These are phyloP conservation scores for Linnemannia hyalina DNA, from an alignment of 192 early-diverging fungal species.

Conservation along the genomic window DNA sequence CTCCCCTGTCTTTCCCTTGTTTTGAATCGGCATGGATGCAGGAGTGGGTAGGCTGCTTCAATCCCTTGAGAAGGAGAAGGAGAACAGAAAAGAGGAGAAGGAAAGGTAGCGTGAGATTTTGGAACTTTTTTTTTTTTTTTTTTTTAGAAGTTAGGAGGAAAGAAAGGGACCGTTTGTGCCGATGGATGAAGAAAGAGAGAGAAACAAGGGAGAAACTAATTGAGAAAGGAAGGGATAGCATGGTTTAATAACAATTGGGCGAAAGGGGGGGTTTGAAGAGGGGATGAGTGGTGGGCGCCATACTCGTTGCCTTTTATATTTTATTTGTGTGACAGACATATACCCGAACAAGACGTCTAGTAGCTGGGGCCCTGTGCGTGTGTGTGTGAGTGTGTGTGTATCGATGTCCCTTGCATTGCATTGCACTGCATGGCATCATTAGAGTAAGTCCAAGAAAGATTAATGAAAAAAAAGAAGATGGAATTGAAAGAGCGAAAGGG, in stretches of 20 bases:
- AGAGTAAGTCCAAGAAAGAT: background rate
- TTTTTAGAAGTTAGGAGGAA: background rate
- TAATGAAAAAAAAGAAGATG: background rate
- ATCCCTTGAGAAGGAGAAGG: background rate
- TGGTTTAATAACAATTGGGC: background rate
- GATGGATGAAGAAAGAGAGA: background rate
- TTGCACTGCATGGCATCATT: background rate
- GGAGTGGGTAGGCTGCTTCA: background rate
- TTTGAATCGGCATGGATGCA: conserved; percentile 3
- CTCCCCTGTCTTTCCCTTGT: background rate
- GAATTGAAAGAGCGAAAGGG: background rate
- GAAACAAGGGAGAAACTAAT: background rate
- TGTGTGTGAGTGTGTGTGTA: no score
- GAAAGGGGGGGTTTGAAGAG: background rate
- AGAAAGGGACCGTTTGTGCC: background rate
- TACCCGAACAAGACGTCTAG: background rate
- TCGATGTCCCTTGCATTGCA: background rate
- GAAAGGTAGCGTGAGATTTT: background rate
- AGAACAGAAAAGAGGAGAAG: background rate
- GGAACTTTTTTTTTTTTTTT: background rate
- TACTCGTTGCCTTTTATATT: background rate
- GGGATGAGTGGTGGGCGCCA: background rate
- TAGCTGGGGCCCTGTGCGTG: background rate
- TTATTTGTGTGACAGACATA: background rate
- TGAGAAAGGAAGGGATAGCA: background rate